phyloP scores from a whole-genome alignment of 2,329 filamentous ascomycete species.

The Aspergillus melleus region DNA sequence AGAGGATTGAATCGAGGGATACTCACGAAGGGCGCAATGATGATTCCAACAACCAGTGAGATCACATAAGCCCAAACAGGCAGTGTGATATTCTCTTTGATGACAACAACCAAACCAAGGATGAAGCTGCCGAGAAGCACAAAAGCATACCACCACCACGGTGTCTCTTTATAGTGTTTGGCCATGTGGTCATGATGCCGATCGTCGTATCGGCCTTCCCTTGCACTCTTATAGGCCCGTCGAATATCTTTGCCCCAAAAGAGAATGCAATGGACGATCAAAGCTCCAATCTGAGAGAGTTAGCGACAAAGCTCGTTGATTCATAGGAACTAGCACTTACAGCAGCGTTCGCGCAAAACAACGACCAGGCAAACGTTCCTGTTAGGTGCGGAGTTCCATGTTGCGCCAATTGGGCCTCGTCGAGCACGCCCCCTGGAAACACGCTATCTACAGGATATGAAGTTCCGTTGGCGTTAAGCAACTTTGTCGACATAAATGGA shows the following conservation, averaged over 20 bases:
- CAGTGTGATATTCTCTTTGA: slow-evolving; percentile 50
- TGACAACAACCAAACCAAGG: slow-evolving; percentile 49
- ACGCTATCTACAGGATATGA: neutral
- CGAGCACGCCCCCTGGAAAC: neutral
- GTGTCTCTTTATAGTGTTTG: slow-evolving; percentile 26
- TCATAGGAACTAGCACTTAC: neutral
- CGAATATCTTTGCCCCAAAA: slow-evolving; percentile 27
- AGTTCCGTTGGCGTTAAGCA: neutral
- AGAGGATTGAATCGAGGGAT: neutral
- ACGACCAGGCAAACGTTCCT: neutral
- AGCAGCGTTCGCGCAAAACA: neutral
- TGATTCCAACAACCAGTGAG: slow-evolving; percentile 39
- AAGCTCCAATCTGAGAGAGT: slow-evolving; percentile 32
- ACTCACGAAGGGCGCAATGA: slow-evolving; percentile 52
- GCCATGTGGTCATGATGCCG: slow-evolving; percentile 27
- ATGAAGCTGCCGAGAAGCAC: slow-evolving; percentile 49
- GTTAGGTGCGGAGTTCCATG: neutral
- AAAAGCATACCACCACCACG: slow-evolving; percentile 50
- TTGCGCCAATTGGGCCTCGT: neutral
- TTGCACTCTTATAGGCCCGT: slow-evolving; percentile 22
- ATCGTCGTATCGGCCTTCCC: slow-evolving; percentile 18
- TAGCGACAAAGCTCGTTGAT: neutral
- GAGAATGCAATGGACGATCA: slow-evolving; percentile 26
- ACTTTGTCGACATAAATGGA: neutral
- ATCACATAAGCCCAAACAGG: slow-evolving; percentile 52